Evolutionary conservation across 2,329 filamentous ascomycete species (phyloP), one percentile per base, ranked within the genome.

Genomic region (Alternaria sp.): DNA sequence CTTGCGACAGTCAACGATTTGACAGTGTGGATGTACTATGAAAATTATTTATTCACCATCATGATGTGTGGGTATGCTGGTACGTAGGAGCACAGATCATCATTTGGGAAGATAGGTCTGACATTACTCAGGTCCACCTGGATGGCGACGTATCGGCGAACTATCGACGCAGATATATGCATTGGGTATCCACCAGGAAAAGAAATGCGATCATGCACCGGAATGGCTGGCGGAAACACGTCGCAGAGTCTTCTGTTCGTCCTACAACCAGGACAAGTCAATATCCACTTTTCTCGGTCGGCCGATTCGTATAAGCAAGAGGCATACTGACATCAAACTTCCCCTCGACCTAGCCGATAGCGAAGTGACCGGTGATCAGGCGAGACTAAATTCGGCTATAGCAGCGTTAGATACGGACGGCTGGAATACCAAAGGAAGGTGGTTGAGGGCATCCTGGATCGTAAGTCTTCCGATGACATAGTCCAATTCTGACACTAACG

Each of bases 1-100:
- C 67, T 81, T 14, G 76, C 74, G 5, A 75, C 78, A 3, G 70
- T 76, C 3, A 81, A 81, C 48, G 80, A 81, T 46, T 52, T 81
- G 20, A 71, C 66, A 3, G 59, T 74, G 0, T 78, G 74, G 75
- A 70, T 76, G 66, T 70, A 70, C 41, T 71, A 73, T 38, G 62
- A 81, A 24, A 81, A 77, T 51, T 72, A 79, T 9, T 54, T 78
- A 1, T 66, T 81, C 28, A 77, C 77, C 1, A 69, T 68, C 16
- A 67, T 78, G 65, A 68, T 80, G 7, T 74, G 76, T 41, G 79
- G 79, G 0, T 77, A 76, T 48, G 72, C 76, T 2, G 79, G 79
- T 79, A 32, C 59, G 76, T 55, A 56, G n/a, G 28, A 20, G 6
- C 9, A 12, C 24, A 18, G 5, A 12, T 8, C n/a, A 0, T 26